Evolutionary conservation across 2,329 filamentous ascomycete species (phyloP), one percentile per base, ranked within the genome.

Genomic region (Eurotiales sp.): DNA sequence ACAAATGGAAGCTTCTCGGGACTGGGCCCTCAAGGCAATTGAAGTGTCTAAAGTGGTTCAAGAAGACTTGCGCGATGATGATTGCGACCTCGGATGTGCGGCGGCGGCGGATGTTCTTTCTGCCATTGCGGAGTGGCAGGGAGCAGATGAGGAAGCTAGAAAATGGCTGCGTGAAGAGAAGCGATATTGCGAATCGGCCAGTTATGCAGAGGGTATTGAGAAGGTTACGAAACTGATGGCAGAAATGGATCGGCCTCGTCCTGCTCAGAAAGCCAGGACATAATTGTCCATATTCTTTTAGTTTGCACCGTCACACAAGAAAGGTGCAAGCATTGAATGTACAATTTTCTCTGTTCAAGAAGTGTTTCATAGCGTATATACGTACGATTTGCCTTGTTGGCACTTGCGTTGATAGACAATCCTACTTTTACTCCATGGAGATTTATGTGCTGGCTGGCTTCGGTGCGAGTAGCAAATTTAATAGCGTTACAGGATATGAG

Each of bases 1-100:
- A 29, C 52, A 51, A 36, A 50, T 50, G 42, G 37, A 51, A 34
- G 45, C 48, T 14, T 50, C 52, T 30, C 46, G 42, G n/a, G 48
- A 45, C 14, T 54, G 52, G 52, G 52, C 52, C 8, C 52, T 54
- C 19, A 54, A 51, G 22, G 48, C 52, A 10, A 40, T 54, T 17
- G 52, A 54, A 29, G 52, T 54, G 14, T 36, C 46, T 6, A 50
- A 50, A 14, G 21, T 40, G n/a, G 47, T 54, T n/a, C 27, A 30
- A 12, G 41, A 54, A 15, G 79, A 81, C 23, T 74, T 82, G 3
- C 77, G 88, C 36, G 88, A 83, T 2, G 78, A 85, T 45, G 89
- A 95, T 63, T 96, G 92, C 63, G 90, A 95, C 65, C 70, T 86
- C 51, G 88, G 86, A 1, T 96, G 91, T 63, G 87, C 86, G 2